A percentile compares a stretch with the other conserved stretches of the same genome.
Evolutionary conservation across 495 filamentous ascomycete genomes (phyloP).

Genomic region (Lasiosphaeria hispida): DNA sequence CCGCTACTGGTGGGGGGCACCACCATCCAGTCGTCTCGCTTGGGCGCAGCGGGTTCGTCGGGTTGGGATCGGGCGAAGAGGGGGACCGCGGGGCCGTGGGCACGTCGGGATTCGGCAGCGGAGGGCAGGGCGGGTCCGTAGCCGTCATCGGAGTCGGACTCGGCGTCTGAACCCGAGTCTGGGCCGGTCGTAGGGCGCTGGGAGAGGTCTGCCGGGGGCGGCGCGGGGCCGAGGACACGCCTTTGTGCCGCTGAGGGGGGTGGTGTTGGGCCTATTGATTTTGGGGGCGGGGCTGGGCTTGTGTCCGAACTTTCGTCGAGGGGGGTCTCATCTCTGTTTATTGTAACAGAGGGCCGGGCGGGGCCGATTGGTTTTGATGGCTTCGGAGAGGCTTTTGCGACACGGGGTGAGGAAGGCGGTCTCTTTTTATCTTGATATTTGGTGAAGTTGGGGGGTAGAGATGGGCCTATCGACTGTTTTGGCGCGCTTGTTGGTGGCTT

Average conservation of each 20-base stretch:
- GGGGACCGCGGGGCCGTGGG: constrained; percentile 25
- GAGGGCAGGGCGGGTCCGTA: constrained; percentile 80
- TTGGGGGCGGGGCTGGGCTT: constrained; percentile 22
- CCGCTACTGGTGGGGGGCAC: constrained; percentile 68
- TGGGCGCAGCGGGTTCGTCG: constrained; percentile 32
- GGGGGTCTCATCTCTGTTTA: constrained; percentile 32
- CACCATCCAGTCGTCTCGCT: constrained; percentile 93
- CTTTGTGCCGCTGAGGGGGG: constrained; percentile 21
- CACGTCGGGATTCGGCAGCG: constrained; percentile 12
- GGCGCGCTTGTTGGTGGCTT: background rate
- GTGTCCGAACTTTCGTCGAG: constrained; percentile 25
- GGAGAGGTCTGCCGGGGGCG: constrained; percentile 43
- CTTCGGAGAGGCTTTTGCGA: background rate
- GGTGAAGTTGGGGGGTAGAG: constrained; percentile 14
- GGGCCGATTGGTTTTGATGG: constrained; percentile 35
- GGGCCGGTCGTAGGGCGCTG: constrained; percentile 36
- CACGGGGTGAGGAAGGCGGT: background rate
- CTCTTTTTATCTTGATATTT: constrained; percentile 15
- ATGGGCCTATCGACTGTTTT: constrained; percentile 26
- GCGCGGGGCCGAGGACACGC: constrained; percentile 44
- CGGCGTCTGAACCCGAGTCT: constrained; percentile 35
- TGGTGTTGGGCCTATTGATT: constrained; percentile 17
- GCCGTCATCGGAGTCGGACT: constrained; percentile 31
- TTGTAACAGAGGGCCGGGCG: constrained; percentile 24
- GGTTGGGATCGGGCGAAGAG: constrained; percentile 15